These are phyloP conservation scores for Saprolegnia parasitica DNA, from an alignment of 352 stramenopile genomes.

Conservation along the genomic window DNA sequence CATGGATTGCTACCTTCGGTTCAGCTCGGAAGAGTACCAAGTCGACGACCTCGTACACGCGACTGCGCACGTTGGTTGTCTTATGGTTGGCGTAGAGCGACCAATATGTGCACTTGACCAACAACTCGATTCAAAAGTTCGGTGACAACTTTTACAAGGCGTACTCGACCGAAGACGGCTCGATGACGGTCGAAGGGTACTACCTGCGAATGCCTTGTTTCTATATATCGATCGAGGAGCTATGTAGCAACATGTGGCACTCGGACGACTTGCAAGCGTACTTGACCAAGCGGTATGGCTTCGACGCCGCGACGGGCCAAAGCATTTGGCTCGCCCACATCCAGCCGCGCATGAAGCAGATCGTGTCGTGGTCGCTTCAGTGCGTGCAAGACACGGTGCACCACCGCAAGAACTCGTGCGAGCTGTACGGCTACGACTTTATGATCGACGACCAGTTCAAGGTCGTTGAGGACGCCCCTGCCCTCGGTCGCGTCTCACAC, in stretches of 20 bases:
- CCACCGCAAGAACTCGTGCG: conserved; percentile 86
- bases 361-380: conserved; percentile 75
- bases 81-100: conserved; percentile 38
- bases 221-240: not conserved
- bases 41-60: conserved; percentile 48
- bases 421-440: conserved; percentile 93
- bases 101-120: conserved; percentile 90
- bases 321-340: conserved; percentile 46
- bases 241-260: conserved; percentile 61
- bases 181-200: conserved; percentile 35
- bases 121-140: conserved; percentile 93
- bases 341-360: conserved; percentile 82
- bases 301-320: conserved; percentile 31
- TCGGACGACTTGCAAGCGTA: conserved; percentile 71
- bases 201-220: conserved; percentile 33
- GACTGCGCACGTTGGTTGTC: not conserved
- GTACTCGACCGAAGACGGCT: conserved; percentile 60
- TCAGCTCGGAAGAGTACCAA: conserved; percentile 81
- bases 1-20: conserved; percentile 88
- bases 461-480: not conserved
- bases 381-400: conserved; percentile 86
- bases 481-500: not conserved
- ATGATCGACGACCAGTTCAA: conserved; percentile 86
- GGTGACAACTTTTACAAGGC: conserved; percentile 84
- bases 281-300: conserved; percentile 28